Percentiles rank a stretch among this genome's conserved stretches.
These are phyloP conservation scores for Gossypium schwendimanii DNA, from an alignment of 441 rosid genomes.

Conservation along the genomic window DNA sequence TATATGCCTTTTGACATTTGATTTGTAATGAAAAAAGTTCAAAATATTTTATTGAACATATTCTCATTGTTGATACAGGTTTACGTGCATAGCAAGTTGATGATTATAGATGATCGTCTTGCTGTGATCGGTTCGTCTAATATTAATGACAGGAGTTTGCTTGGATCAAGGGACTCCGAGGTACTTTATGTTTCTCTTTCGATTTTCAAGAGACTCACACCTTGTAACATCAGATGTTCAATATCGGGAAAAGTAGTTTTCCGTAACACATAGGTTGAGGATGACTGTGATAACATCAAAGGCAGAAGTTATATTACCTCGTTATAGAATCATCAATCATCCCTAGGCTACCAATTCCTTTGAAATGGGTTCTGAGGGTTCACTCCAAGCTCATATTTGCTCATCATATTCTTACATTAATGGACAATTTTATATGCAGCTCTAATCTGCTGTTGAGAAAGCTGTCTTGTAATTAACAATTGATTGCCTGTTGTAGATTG, in stretches of 20 bases:
- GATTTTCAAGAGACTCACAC: neutral
- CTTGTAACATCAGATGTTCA: neutral
- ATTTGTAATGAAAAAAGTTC: neutral
- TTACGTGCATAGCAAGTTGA: constrained; percentile 65
- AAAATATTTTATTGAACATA: neutral
- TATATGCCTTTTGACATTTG: neutral
- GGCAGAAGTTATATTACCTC: no score
- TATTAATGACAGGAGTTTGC: constrained; percentile 64
- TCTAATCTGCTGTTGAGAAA: no score
- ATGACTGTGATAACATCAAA: neutral
- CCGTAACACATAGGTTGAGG: neutral
- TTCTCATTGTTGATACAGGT: constrained; percentile 26
- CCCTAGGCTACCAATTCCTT: no score
- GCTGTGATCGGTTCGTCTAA: constrained; percentile 65
- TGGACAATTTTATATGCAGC: no score
- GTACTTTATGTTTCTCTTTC: constrained; percentile 20
- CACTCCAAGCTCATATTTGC: no score
- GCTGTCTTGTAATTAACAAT: neutral
- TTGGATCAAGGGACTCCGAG: constrained; percentile 77
- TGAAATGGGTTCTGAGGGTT: no score
- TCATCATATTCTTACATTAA: no score
- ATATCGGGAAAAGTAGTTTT: neutral
- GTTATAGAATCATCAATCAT: no score
- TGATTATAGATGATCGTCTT: constrained; percentile 56
- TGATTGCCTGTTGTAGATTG: constrained; percentile 38